phyloP scores from a whole-genome alignment of 2,329 filamentous ascomycete species.

The Aspergillus quadricinctus region DNA sequence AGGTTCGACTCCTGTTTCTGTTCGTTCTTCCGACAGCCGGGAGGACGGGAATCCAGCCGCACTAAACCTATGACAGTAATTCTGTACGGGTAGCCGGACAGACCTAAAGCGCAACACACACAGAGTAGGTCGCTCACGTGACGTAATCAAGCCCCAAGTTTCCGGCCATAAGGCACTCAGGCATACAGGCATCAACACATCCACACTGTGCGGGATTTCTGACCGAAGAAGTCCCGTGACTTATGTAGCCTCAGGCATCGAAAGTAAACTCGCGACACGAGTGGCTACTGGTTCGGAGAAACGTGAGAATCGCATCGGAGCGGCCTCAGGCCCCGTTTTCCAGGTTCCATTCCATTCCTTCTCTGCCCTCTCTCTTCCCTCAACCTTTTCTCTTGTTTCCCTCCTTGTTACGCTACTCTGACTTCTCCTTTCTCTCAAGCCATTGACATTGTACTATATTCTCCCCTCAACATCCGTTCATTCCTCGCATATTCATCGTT shows the following conservation, averaged over 20 bases:
- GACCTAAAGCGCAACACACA: constrained; percentile 20
- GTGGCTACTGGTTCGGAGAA: constrained; percentile 20
- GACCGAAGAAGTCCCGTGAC: neutral
- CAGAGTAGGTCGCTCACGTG: neutral
- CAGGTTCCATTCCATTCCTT: constrained; percentile 37
- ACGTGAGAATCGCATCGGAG: constrained; percentile 14
- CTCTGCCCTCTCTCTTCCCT: constrained; percentile 21
- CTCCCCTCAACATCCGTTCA: constrained; percentile 10
- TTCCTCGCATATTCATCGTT: constrained; percentile 25
- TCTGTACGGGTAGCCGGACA: constrained; percentile 19
- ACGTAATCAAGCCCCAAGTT: constrained; percentile 1
- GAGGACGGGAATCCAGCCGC: constrained; percentile 19
- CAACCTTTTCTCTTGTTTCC: constrained; percentile 15
- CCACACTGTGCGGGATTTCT: neutral
- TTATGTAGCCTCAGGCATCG: constrained; percentile 18
- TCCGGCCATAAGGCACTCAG: constrained; percentile 4
- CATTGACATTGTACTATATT: constrained; percentile 8
- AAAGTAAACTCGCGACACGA: constrained; percentile 7
- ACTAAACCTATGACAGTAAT: constrained; percentile 26
- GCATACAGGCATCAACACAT: neutral
- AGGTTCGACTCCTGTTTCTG: constrained; percentile 29
- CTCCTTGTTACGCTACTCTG: constrained; percentile 5
- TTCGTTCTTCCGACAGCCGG: constrained; percentile 27
- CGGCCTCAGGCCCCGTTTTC: constrained; percentile 29
- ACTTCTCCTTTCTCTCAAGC: constrained; percentile 1